Base-by-base conservation (phyloP, 768 basidiomycete species). In the Lyophyllum decastes region DNA sequence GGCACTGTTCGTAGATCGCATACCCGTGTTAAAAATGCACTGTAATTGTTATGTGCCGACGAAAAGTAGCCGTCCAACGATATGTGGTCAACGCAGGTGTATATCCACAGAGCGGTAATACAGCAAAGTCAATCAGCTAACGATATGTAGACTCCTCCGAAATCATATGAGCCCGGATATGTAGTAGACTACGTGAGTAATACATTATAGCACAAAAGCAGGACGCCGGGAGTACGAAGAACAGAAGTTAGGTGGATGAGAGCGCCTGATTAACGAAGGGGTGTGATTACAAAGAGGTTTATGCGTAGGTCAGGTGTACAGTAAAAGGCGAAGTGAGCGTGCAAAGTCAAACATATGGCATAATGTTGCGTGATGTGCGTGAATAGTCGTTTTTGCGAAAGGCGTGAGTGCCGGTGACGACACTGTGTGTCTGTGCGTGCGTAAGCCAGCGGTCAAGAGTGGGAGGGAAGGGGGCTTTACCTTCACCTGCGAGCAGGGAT, bases 401-500 rank as follows among this genome's bases (percentile, higher is more conserved):
- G 26, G 14, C 24, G 12, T 7, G 16, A 38, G 14, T 35, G 45
- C 24, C 10, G 49, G 19, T 47, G 47, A 34, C 34, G 26, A 14
- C 34, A 52, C 58, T 60, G 44, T 12, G 14, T n/a, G 12, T 26
- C 16, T 2, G 14, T 49, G 41, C 34, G 45, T n/a, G 30, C 16
- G 24, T 17, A 21, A 2, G 30, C 12, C 1, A 8, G 22, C 8
- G 12, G 21, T 16, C 6, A 21, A 11, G 40, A 38, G 30, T 30
- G 10, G 30, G 30, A 30, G 10, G 22, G 7, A 27, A 1, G 10
- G 30, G n/a, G 45, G 26, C n/a, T 53, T 26, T n/a, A 57, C 52
- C 35, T 43, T 55, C 43, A 60, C 21, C 30, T 59, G 41, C 64
- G 59, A 34, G 59, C 59, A 16, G 64, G 59, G 48, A 62, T 60